Conservation (phyloP, 306 rosid species). For the Adenanthera pavonina region DNA sequence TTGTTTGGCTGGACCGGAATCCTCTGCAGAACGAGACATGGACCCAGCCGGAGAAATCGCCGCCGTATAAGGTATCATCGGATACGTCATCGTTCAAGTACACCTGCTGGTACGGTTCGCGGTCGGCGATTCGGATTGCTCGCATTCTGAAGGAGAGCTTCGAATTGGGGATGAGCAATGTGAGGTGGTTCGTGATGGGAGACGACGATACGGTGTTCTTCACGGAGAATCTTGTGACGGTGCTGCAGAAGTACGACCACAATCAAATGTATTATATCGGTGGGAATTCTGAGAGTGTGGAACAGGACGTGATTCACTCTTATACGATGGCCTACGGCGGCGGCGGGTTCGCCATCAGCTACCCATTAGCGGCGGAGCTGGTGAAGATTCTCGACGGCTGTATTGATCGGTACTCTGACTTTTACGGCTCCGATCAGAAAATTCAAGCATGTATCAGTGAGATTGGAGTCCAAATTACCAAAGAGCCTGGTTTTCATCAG, state of each 20-base stretch:
- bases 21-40: slow-evolving; percentile 40
- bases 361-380: slow-evolving; percentile 65
- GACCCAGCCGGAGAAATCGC: slow-evolving; percentile 38
- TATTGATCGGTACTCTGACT: slow-evolving; percentile 57
- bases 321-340: slow-evolving; percentile 77
- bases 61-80: slow-evolving; percentile 50
- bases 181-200: slow-evolving; percentile 90
- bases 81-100: slow-evolving; percentile 63
- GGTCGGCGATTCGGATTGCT: slow-evolving; percentile 72
- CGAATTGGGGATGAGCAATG: slow-evolving; percentile 55
- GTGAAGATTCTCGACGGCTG: slow-evolving; percentile 74
- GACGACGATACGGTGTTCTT: slow-evolving; percentile 88
- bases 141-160: slow-evolving; percentile 81
- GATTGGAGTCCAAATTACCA: slow-evolving; percentile 75
- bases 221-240: slow-evolving; percentile 58
- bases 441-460: slow-evolving; percentile 72
- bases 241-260: slow-evolving; percentile 73
- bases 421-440: slow-evolving; percentile 74
- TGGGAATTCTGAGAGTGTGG: slow-evolving; percentile 77
- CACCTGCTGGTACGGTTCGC: slow-evolving; percentile 62
- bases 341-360: slow-evolving; percentile 77
- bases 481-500: slow-evolving; percentile 83
- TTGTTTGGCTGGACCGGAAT: slow-evolving; percentile 54
- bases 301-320: slow-evolving; percentile 61
- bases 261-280: slow-evolving; percentile 83